Base-by-base conservation (phyloP, 2,329 filamentous ascomycete genomes). In the Laburnicola sp. region DNA sequence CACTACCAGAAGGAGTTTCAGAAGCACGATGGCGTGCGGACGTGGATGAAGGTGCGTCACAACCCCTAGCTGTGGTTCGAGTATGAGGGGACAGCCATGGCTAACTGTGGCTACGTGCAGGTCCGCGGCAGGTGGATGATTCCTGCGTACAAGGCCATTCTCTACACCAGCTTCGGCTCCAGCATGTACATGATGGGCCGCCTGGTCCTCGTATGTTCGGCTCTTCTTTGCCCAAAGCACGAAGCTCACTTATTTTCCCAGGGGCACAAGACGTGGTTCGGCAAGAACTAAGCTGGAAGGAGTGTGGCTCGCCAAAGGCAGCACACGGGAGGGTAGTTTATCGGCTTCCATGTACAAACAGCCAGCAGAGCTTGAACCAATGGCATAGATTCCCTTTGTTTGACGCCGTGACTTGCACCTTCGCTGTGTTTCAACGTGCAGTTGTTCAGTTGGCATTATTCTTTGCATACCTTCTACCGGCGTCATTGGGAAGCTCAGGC, bases 201-300 rank as follows among this genome's bases (percentile, higher is more conserved):
- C 72, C 85, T 88, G 78, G 77, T 88, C 59, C 71, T 86, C 38
- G 75, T 77, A 72, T 36, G 75, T 64, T 34, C 2, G 16, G 3
- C 23, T 9, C 7, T 21, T 3, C 9, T 16, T 8, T n/a, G 39
- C 31, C 10, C 3, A 8, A 8, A n/a, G 39, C 11, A 7, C 36
- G 22, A n/a, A n/a, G 31, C 59, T 55, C 34, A 53, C 42, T 8
- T 7, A 23, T 10, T 44, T 11, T 30, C 1, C 16, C 43, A 76
- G 57, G 89, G 89, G 68, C 84, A 92, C 81, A 92, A 91, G 83
- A 89, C 86, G 56, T 91, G 86, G 85, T 89, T 63, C 38, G 64
- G 69, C 57, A 71, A 73, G 64, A 68, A 69, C 60, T 72, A 73
- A 56, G 6, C 45, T 10, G 43, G 22, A 38, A 42, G 6, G 10